A percentile compares a stretch with the other conserved stretches of the same genome.
phyloP scores from a whole-genome alignment of 2,329 filamentous ascomycete species.

The Westerdykella aurantiaca region DNA sequence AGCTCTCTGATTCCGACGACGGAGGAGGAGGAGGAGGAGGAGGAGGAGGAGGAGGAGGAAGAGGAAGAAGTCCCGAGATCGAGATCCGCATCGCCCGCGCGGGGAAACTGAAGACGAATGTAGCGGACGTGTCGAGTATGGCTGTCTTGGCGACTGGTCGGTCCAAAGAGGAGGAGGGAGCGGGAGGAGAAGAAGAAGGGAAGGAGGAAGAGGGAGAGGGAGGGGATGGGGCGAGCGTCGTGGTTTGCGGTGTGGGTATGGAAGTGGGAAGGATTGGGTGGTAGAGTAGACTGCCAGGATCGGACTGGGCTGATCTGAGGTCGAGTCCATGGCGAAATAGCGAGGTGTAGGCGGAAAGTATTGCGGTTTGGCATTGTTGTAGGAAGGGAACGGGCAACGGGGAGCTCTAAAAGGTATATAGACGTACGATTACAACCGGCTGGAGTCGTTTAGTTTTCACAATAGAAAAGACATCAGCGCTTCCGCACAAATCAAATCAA shows the following conservation, averaged over 20 bases:
- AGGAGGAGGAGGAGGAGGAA: background rate
- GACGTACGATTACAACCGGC: no score
- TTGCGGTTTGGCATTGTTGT: no score
- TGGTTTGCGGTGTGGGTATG: conserved; percentile 34
- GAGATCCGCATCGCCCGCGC: conserved; percentile 27
- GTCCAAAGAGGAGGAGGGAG: background rate
- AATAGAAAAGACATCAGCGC: no score
- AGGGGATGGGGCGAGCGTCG: conserved; percentile 10
- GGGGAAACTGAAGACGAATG: conserved; percentile 39
- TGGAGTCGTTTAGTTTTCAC: no score
- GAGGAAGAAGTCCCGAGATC: conserved; percentile 12
- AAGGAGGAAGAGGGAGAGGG: background rate
- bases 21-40: conserved; percentile 16
- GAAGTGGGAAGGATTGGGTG: conserved; percentile 19
- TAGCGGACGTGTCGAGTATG: conserved; percentile 53
- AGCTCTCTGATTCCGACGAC: no score
- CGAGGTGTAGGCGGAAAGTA: no score
- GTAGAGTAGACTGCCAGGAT: no score
- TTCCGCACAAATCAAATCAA: no score
- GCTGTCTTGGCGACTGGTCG: conserved; percentile 28
- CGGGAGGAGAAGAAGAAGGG: conserved; percentile 1
- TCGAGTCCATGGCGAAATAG: no score
- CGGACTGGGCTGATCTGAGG: no score
- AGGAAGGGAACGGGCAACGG: no score
- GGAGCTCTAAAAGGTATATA: no score